Evolutionary conservation across 768 basidiomycete species (phyloP).

Genomic region (Grammothele lineata): DNA sequence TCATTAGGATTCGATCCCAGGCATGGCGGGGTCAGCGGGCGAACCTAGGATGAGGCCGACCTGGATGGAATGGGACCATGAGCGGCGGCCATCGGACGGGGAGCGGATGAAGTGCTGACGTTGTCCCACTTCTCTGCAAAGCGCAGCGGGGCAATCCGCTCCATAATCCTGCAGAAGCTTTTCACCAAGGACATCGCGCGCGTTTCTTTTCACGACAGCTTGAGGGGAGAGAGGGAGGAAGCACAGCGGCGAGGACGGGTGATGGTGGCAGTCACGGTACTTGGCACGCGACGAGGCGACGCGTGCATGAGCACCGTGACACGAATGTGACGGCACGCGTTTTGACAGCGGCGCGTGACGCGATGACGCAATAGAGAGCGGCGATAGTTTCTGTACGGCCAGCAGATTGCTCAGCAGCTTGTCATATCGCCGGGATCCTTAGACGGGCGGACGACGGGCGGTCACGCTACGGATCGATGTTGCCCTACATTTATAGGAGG

Average conservation of each 20-base stretch:
- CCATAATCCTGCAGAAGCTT: slow-evolving; percentile 64
- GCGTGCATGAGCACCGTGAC: no score
- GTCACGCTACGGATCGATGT: slow-evolving; percentile 9
- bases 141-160: slow-evolving; percentile 78
- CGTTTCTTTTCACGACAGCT: background rate
- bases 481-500: slow-evolving; percentile 22
- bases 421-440: no score
- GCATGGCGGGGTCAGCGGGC: background rate
- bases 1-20: background rate
- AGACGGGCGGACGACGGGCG: no score
- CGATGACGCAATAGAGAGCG: slow-evolving; percentile 10
- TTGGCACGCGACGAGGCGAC: no score
- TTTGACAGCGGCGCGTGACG: no score
- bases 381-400: background rate
- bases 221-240: no score
- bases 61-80: slow-evolving; percentile 10
- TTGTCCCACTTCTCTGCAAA: slow-evolving; percentile 95
- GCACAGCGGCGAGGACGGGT: no score
- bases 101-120: slow-evolving; percentile 43
- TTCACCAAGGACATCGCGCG: slow-evolving; percentile 35
- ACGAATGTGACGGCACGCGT: slow-evolving; percentile 5
- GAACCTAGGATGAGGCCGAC: slow-evolving; percentile 30
- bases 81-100: slow-evolving; percentile 2
- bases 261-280: no score
- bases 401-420: slow-evolving; percentile 13